phyloP scores from a whole-genome alignment of 2,329 filamentous ascomycete genomes.

The Hirsutella rhossiliensis region DNA sequence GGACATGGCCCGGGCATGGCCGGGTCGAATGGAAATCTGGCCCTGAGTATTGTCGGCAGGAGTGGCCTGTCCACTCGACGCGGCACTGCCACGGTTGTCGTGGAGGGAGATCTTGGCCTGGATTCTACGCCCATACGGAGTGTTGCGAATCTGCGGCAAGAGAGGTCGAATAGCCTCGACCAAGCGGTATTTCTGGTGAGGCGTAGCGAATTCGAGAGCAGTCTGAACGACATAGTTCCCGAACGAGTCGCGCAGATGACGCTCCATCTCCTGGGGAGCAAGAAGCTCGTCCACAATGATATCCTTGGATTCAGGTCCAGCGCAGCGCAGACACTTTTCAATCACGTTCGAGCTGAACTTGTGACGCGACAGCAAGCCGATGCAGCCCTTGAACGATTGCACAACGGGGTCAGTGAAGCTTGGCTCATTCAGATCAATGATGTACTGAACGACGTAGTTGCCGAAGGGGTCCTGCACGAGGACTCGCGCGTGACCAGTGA shows the following conservation, averaged over 20 bases:
- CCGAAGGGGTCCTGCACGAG: slow-evolving; percentile 95
- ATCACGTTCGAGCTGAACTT: slow-evolving; percentile 99
- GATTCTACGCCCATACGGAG: slow-evolving; percentile 89
- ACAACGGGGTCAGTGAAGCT: slow-evolving; percentile 85
- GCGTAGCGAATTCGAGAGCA: slow-evolving; percentile 73
- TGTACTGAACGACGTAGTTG: slow-evolving; percentile 98
- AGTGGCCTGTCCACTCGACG: slow-evolving; percentile 36
- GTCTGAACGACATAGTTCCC: slow-evolving; percentile 99
- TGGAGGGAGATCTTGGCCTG: slow-evolving; percentile 69
- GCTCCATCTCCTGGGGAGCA: slow-evolving; percentile 64
- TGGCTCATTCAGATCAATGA: slow-evolving; percentile 83
- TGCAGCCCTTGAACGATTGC: slow-evolving; percentile 62
- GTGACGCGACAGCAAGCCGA: slow-evolving; percentile 69
- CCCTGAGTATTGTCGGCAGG: slow-evolving; percentile 40
- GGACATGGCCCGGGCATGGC: slow-evolving; percentile 29
- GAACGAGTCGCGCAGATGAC: slow-evolving; percentile 80
- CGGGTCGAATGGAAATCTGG: slow-evolving; percentile 37
- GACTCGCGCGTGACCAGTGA: slow-evolving; percentile 76
- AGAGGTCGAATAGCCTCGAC: slow-evolving; percentile 80
- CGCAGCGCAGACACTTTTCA: slow-evolving; percentile 87
- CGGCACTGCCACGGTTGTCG: slow-evolving; percentile 33
- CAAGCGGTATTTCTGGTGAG: slow-evolving; percentile 58
- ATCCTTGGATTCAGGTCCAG: slow-evolving; percentile 61
- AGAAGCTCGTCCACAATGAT: slow-evolving; percentile 78
- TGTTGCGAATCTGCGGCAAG: slow-evolving; percentile 73